Percentiles rank a stretch among this genome's conserved stretches.
Evolutionary conservation across 495 filamentous ascomycete genomes (phyloP).

Genomic region (Baudoinia panamericana): DNA sequence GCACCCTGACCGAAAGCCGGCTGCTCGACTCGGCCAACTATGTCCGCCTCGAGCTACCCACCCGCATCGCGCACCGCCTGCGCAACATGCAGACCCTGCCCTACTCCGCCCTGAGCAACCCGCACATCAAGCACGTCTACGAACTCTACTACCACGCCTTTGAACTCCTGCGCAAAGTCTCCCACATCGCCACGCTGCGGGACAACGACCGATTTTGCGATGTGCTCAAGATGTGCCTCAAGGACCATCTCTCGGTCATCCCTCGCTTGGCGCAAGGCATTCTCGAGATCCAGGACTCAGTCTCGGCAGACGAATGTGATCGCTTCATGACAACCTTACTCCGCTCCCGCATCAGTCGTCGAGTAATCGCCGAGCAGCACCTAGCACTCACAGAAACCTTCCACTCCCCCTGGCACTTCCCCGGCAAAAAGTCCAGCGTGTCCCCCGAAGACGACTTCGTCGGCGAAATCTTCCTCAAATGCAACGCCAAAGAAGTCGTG

Average conservation of each 20-base stretch:
- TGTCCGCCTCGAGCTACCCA: conserved; percentile 82
- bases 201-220: conserved; percentile 88
- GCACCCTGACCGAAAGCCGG: conserved; percentile 77
- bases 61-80: conserved; percentile 77
- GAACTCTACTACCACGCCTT: conserved; percentile 95
- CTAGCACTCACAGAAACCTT: conserved; percentile 94
- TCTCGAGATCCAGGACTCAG: conserved; percentile 67
- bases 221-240: conserved; percentile 61
- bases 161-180: conserved; percentile 69
- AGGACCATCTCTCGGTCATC: conserved; percentile 84
- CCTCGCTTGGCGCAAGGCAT: conserved; percentile 90
- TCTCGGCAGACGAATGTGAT: conserved; percentile 68
- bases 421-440: conserved; percentile 44
- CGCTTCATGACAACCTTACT: conserved; percentile 90
- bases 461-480: conserved; percentile 89
- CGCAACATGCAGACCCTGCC: conserved; percentile 95
- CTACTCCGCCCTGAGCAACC: conserved; percentile 92
- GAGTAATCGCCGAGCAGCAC: conserved; percentile 96
- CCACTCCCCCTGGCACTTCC: conserved; percentile 81
- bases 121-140: conserved; percentile 84
- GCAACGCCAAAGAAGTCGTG: conserved; percentile 81
- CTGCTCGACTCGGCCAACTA: conserved; percentile 93
- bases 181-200: conserved; percentile 69
- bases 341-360: conserved; percentile 83
- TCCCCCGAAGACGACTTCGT: conserved; percentile 65